Conservation (phyloP, 805 yeast genomes). For the Starmerella gropengiesseri region DNA sequence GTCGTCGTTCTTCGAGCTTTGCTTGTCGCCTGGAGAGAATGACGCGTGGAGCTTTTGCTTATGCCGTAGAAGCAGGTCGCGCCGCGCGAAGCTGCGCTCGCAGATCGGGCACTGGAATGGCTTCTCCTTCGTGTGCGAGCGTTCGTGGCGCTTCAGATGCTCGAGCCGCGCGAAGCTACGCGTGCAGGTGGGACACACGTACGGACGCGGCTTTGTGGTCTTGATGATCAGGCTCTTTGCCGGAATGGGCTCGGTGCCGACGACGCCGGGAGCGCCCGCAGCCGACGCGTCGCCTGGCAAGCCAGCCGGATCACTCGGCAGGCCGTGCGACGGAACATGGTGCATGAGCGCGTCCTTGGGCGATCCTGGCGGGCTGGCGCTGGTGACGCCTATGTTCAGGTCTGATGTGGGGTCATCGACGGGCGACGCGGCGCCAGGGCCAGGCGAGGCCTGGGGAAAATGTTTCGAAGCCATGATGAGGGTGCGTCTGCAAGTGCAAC, state of each 20-base stretch:
- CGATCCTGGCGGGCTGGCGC: too few relatives aligned
- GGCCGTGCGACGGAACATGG: too few relatives aligned
- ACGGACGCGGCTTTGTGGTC: conserved; percentile 91
- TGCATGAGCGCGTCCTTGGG: too few relatives aligned
- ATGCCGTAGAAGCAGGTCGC: conserved; percentile 65
- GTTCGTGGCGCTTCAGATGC: conserved; percentile 85
- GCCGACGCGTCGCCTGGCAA: conserved; percentile 7
- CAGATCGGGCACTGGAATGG: conserved; percentile 95
- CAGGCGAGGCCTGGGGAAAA: not conserved
- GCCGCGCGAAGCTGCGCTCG: conserved; percentile 88
- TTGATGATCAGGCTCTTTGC: conserved; percentile 72
- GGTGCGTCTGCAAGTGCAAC: too few relatives aligned
- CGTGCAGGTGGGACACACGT: conserved; percentile 78
- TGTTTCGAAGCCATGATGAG: conserved; percentile 6
- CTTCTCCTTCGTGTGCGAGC: conserved; percentile 91
- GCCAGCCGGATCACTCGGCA: not conserved
- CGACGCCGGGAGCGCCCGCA: conserved; percentile 17
- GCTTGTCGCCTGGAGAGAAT: conserved; percentile 25
- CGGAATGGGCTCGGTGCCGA: conserved; percentile 57
- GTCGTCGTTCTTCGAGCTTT: not conserved
- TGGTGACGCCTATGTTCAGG: too few relatives aligned
- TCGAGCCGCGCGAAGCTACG: conserved; percentile 92
- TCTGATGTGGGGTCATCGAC: not conserved
- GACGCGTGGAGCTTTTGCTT: conserved; percentile 76
- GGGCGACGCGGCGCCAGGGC: not conserved